Percentiles rank a stretch among this genome's conserved stretches.
Conservation (phyloP, 139 green algal genomes). For the Coelastrella sp. region DNA sequence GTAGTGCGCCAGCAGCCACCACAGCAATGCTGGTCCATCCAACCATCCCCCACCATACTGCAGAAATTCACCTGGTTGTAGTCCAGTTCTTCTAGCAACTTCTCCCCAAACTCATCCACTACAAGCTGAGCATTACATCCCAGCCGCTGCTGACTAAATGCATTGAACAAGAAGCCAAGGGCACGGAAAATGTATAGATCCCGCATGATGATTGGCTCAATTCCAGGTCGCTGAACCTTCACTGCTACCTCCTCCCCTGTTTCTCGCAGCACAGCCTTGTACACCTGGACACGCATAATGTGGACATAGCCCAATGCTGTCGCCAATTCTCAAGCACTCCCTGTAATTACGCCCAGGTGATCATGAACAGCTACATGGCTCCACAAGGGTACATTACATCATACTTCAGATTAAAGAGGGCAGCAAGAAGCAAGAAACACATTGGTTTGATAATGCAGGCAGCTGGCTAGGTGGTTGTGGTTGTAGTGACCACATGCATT, state of each 20-base stretch:
- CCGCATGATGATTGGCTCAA: conserved; percentile 94
- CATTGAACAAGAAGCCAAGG: conserved; percentile 84
- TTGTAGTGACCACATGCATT: too few species aligned
- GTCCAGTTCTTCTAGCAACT: conserved; percentile 99
- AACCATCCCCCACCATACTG: too few species aligned
- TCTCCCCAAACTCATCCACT: conserved; percentile 99
- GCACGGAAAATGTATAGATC: conserved; percentile 96
- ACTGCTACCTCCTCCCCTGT: conserved; percentile 94
- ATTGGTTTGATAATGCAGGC: too few species aligned
- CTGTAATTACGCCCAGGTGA: too few species aligned
- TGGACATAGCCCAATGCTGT: neutral
- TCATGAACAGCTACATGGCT: too few species aligned
- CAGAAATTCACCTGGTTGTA: conserved; percentile 85
- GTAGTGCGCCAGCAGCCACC: too few species aligned
- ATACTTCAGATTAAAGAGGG: too few species aligned
- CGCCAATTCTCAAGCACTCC: too few species aligned
- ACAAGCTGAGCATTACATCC: conserved; percentile 98
- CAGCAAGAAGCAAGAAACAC: too few species aligned
- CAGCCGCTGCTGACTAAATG: conserved; percentile 69
- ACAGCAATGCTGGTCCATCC: too few species aligned
- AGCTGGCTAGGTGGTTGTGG: too few species aligned
- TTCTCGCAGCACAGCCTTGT: conserved; percentile 88
- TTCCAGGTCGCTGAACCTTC: conserved; percentile 95
- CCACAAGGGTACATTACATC: too few species aligned
- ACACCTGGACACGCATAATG: conserved; percentile 73